phyloP scores from a whole-genome alignment of 148 eudicot species.

The Simmondsia chinensis region DNA sequence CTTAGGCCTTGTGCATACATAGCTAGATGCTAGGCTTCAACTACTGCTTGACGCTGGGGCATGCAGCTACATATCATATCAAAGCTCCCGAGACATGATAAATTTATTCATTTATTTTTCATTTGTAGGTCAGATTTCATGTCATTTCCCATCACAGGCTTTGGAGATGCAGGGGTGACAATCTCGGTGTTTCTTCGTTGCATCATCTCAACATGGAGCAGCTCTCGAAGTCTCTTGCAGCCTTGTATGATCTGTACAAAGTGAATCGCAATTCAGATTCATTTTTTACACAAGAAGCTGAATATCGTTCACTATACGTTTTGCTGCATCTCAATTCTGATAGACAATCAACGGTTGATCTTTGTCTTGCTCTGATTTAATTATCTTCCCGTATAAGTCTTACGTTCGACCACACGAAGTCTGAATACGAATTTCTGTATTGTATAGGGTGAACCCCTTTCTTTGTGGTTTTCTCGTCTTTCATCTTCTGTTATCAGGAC shows the following conservation, averaged over 20 bases:
- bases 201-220: slow-evolving; percentile 79
- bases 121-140: slow-evolving; percentile 73
- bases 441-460: slow-evolving; percentile 62
- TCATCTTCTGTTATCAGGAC: slow-evolving; percentile 42
- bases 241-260: slow-evolving; percentile 64
- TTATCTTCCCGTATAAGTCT: slow-evolving; percentile 2
- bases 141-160: slow-evolving; percentile 72
- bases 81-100: slow-evolving; percentile 3
- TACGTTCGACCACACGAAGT: slow-evolving; percentile 5
- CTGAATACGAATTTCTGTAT: slow-evolving; percentile 5
- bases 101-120: too few relatives aligned
- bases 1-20: too few relatives aligned
- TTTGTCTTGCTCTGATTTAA: slow-evolving; percentile 7
- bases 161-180: slow-evolving; percentile 33
- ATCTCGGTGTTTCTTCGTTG: slow-evolving; percentile 40
- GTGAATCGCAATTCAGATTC: slow-evolving; percentile 38
- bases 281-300: slow-evolving; percentile 53
- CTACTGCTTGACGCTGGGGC: too few relatives aligned
- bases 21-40: too few relatives aligned
- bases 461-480: slow-evolving; percentile 66
- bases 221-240: slow-evolving; percentile 63
- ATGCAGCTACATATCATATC: too few relatives aligned
- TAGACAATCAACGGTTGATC: slow-evolving; percentile 39
- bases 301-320: slow-evolving; percentile 69
- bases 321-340: slow-evolving; percentile 74